Evolutionary conservation across 2,329 filamentous ascomycete genomes (phyloP), one percentile per base, ranked within the genome.

Genomic region (Alternaria panax): DNA sequence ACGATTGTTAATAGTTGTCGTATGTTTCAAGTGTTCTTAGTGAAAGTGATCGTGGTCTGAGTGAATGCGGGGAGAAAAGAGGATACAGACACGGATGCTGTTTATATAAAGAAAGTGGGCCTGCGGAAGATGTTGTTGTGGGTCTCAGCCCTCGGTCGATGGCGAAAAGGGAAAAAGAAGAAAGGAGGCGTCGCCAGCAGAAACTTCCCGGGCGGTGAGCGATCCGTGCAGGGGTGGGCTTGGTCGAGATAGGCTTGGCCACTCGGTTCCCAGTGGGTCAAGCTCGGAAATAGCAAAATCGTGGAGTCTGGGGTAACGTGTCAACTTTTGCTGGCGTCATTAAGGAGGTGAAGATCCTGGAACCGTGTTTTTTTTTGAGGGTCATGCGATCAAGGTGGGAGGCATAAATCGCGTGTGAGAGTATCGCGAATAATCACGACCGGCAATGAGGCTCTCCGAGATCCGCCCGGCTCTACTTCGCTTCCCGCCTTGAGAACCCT

Each of bases 31-130:
- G 9, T 16, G 2, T 45, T 12, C 47, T 22, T 40, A 54, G 48
- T 32, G 28, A 56, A 34, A 54, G 60, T 52, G 28, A 3, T 8
- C n/a, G n/a, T n/a, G n/a, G n/a, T n/a, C n/a, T 38, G 45, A 45
- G 48, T 51, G 53, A 53, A 48, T 59, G 46, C 43, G 53, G 62
- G 55, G 62, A 55, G 62, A 61, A 59, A 42, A 42, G 28, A 28
- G 47, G 30, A 48, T 30, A 36, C 22, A 24, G 47, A 47, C 48
- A 61, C 57, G 34, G 52, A 43, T 32, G 34, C 45, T 20, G 45
- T 54, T 59, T 67, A 67, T 67, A 64, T 58, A 50, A 51, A 56
- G 59, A 62, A 51, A 62, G 62, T 61, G 54, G 60, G 45, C 46
- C 51, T 28, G 42, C 40, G 42, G 40, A 47, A 36, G 16, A 43